Evolutionary conservation across 2,329 filamentous ascomycete genomes (phyloP).

Genomic region (Aspergillus alliaceus): DNA sequence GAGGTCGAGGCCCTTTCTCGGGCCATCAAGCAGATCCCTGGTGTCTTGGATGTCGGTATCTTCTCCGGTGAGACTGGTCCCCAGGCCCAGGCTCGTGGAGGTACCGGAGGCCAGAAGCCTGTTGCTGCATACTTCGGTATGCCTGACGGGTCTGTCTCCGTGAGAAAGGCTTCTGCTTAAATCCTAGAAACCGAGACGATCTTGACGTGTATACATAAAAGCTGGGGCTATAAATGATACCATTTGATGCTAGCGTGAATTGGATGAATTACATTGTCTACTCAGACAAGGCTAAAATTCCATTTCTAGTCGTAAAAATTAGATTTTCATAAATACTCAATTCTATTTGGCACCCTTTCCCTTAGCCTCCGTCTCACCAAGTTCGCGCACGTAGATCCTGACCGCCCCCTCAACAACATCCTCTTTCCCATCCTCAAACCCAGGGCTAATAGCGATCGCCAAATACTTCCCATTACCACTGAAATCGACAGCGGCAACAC

Average conservation of each 20-base stretch:
- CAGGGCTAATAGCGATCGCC: conserved; percentile 78
- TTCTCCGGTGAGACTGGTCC: conserved; percentile 81
- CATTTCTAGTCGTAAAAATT: conserved; percentile 12
- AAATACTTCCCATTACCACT: conserved; percentile 74
- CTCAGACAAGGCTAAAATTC: neutral
- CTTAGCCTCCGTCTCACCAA: conserved; percentile 85
- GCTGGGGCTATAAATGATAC: conserved; percentile 17
- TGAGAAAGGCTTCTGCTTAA: conserved; percentile 44
- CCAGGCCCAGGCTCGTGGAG: conserved; percentile 62
- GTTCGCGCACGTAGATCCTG: conserved; percentile 76
- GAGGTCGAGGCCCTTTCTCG: conserved; percentile 73
- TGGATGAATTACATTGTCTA: neutral
- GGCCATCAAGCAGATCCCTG: conserved; percentile 76
- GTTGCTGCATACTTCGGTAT: conserved; percentile 94
- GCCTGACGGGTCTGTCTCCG: conserved; percentile 69
- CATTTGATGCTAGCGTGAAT: conserved; percentile 17
- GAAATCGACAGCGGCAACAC: conserved; percentile 75
- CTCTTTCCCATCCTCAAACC: conserved; percentile 85
- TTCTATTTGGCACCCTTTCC: conserved; percentile 71
- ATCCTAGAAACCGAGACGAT: neutral
- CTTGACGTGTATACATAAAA: conserved; percentile 1
- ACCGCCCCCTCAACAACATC: conserved; percentile 70
- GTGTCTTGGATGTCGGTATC: conserved; percentile 87
- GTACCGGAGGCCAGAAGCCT: conserved; percentile 79
- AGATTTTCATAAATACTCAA: conserved; percentile 10